Conservation (phyloP, 306 rosid species). For the Trifolium subterraneum region DNA sequence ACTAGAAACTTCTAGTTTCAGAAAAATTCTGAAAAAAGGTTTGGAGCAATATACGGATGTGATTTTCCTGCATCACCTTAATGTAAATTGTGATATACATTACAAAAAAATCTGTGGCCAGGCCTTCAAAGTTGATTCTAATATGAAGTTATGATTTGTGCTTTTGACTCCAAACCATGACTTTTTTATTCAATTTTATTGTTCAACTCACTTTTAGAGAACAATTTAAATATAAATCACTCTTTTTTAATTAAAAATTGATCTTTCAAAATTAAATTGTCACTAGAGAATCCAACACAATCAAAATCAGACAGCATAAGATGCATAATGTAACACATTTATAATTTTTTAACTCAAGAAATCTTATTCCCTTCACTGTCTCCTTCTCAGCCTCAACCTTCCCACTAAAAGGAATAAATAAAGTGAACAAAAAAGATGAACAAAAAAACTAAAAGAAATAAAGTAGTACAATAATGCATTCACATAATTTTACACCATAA, state of each 20-base stretch:
- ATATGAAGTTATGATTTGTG: too few species aligned
- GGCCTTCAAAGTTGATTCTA: too few species aligned
- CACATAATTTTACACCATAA: not conserved
- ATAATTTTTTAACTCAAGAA: not conserved
- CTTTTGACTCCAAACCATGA: too few species aligned
- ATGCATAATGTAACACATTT: not conserved
- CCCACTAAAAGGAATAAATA: not conserved
- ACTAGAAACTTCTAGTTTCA: not conserved
- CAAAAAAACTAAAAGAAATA: not conserved
- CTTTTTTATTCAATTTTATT: too few species aligned
- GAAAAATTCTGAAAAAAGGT: not conserved
- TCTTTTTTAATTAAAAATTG: too few species aligned
- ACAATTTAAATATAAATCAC: not conserved
- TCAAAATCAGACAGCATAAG: not conserved
- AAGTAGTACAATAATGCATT: not conserved
- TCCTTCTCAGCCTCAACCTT: not conserved
- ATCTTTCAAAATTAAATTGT: too few species aligned
- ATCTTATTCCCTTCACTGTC: not conserved
- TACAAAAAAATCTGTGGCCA: not conserved
- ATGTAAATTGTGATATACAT: slow-evolving; percentile 15
- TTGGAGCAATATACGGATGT: not conserved
- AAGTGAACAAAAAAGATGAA: not conserved
- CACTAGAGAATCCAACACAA: not conserved
- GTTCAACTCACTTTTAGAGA: too few species aligned
- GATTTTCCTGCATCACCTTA: slow-evolving; percentile 5